Evolutionary conservation across 345 rosid genomes (phyloP), one percentile per base, ranked within the genome.

Genomic region (Hibiscus mutabilis): DNA sequence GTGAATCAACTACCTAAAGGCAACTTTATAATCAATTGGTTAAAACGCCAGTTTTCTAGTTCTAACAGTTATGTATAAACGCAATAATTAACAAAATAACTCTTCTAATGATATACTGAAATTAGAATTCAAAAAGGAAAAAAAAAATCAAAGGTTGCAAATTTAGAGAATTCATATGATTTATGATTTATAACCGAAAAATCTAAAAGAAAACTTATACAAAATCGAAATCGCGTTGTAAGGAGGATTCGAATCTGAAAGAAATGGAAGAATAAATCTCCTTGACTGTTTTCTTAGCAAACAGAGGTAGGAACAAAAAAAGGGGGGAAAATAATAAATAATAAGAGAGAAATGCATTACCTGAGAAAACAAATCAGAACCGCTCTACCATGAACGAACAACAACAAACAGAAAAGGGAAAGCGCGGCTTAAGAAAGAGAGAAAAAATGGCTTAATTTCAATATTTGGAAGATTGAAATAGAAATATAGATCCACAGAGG

Each of bases 361-460:
- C 80, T 60, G 55, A 49, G 10, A 51, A 33, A 51, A n/a, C 53
- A 74, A 61, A 29, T 18, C 52, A 75, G 68, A 75, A 47, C 46
- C 65, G 37, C 19, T 37, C 2, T 33, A 91, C 75, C 92, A 86
- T 84, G 87, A 83, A 84, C 89, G 71, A 82, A 79, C 77, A 60
- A 60, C 14, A 60, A 60, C n/a, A n/a, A 29, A 19, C 35, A 10
- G 4, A 51, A 65, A 12, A 7, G 0, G 31, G 12, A n/a, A 61
- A 61, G 6, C 6, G 13, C 21, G 0, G 18, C 33, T 61, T 33
- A 33, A 8, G 13, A 19, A n/a, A 35, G 14, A 19, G 18, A 35
- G 63, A 27, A 27, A 60, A 5, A 27, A 16, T 6, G n/a, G 64
- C 19, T 49, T 16, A 49, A 16, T 22, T 57, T 12, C 31, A 57